phyloP scores from a whole-genome alignment of 306 rosid species.

The Dryas drummondii region DNA sequence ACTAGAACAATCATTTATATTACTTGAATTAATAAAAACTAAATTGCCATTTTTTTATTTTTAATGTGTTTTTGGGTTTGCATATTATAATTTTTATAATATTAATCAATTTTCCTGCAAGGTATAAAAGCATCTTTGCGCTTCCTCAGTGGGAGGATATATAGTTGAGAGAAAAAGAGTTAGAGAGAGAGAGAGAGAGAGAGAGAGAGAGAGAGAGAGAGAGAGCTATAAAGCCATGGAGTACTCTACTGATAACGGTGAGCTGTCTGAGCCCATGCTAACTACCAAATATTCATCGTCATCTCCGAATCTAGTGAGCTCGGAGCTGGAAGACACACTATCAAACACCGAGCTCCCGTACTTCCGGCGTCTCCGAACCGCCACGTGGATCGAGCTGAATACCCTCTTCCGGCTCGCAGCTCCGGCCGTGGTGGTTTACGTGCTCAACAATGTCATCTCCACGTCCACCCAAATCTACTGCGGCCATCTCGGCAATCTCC shows the following conservation, averaged over 20 bases:
- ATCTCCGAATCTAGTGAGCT: conserved; percentile 11
- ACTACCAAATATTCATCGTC: not conserved
- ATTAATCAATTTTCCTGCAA: no score
- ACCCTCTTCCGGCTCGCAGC: conserved; percentile 43
- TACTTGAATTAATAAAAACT: no score
- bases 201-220: no score
- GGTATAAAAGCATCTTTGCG: no score
- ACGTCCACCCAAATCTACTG: conserved; percentile 52
- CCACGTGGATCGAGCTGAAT: conserved; percentile 35
- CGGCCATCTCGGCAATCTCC: conserved; percentile 62
- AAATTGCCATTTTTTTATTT: no score
- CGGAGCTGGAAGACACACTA: conserved; percentile 34
- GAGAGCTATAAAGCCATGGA: conserved; percentile 13
- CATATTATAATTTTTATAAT: no score
- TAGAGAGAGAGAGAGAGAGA: no score
- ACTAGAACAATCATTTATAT: no score
- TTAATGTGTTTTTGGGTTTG: no score
- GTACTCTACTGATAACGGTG: not conserved
- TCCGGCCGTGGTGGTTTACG: conserved; percentile 52
- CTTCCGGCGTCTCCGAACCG: conserved; percentile 25
- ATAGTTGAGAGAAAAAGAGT: no score
- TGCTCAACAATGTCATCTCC: conserved; percentile 49
- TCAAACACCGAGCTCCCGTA: conserved; percentile 30
- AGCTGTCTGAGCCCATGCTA: conserved; percentile 19
- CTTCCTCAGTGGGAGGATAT: no score